These are phyloP conservation scores for Rickenella mellea DNA, from an alignment of 768 basidiomycete genomes.

Conservation along the genomic window DNA sequence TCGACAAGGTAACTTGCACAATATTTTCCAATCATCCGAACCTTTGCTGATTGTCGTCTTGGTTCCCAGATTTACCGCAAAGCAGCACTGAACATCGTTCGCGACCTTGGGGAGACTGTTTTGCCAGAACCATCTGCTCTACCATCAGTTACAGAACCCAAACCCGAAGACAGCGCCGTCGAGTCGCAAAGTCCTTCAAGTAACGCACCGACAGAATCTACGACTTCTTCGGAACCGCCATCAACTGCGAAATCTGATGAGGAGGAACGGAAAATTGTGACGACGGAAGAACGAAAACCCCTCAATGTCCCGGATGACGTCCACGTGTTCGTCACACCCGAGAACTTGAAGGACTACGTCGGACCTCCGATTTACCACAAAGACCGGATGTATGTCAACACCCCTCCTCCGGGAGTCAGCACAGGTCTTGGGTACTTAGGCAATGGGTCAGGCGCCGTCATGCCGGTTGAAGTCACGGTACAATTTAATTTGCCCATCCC, in stretches of 20 bases:
- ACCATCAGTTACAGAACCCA: conserved; percentile 8
- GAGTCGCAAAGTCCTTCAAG: conserved; percentile 42
- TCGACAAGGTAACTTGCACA: conserved; percentile 69
- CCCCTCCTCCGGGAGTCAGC: conserved; percentile 86
- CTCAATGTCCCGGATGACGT: conserved; percentile 72
- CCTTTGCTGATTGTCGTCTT: background rate
- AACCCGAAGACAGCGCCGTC: conserved; percentile 24
- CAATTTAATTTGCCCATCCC: conserved; percentile 17
- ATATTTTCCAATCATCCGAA: background rate
- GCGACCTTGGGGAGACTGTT: conserved; percentile 79
- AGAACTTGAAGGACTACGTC: conserved; percentile 92
- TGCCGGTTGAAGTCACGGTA: conserved; percentile 94
- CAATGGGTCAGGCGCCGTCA: conserved; percentile 92
- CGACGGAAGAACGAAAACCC: conserved; percentile 72
- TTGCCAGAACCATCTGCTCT: conserved; percentile 59
- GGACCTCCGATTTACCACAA: conserved; percentile 94
- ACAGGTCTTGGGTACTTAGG: conserved; percentile 94
- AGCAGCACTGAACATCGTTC: conserved; percentile 84
- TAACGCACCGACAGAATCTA: conserved; percentile 26
- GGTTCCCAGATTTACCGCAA: conserved; percentile 82
- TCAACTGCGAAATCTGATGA: conserved; percentile 9
- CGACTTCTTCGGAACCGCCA: conserved; percentile 13
- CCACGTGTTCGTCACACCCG: conserved; percentile 71
- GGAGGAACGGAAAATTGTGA: conserved; percentile 44
- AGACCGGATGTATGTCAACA: conserved; percentile 75